These are phyloP conservation scores for Astragalus membranaceus DNA, from an alignment of 306 rosid genomes.

Conservation along the genomic window DNA sequence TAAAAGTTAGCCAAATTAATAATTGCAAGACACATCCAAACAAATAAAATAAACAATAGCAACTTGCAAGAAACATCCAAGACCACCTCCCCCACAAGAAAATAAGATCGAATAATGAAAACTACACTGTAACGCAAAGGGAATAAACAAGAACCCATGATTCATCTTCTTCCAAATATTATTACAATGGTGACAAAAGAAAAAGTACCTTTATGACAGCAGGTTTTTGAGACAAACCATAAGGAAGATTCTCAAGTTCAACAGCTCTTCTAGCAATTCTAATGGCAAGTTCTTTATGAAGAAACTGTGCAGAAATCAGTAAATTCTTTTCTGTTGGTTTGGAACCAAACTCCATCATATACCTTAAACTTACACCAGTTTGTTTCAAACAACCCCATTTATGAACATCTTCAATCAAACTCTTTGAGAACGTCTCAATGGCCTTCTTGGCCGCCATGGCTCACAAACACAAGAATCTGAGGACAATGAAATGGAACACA, in stretches of 20 bases:
- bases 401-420: slow-evolving; percentile 61
- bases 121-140: not conserved
- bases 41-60: not conserved
- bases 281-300: slow-evolving; percentile 81
- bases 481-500: not conserved
- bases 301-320: slow-evolving; percentile 72
- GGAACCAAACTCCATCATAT: slow-evolving; percentile 90
- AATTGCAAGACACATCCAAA: not conserved
- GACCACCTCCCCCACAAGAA: not conserved
- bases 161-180: not conserved
- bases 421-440: slow-evolving; percentile 52
- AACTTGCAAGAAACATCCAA: not conserved
- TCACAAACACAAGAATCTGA: not conserved
- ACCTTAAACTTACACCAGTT: slow-evolving; percentile 73
- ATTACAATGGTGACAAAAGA: not conserved
- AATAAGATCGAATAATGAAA: slow-evolving; percentile 13
- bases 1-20: not conserved
- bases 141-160: not conserved
- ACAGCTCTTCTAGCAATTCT: slow-evolving; percentile 74
- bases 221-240: slow-evolving; percentile 68
- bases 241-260: slow-evolving; percentile 75
- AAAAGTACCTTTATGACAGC: slow-evolving; percentile 55
- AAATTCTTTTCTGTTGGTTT: slow-evolving; percentile 43
- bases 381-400: slow-evolving; percentile 80
- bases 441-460: slow-evolving; percentile 69